Base-by-base conservation (phyloP, 441 rosid genomes). In the Pelargonium australe region DNA sequence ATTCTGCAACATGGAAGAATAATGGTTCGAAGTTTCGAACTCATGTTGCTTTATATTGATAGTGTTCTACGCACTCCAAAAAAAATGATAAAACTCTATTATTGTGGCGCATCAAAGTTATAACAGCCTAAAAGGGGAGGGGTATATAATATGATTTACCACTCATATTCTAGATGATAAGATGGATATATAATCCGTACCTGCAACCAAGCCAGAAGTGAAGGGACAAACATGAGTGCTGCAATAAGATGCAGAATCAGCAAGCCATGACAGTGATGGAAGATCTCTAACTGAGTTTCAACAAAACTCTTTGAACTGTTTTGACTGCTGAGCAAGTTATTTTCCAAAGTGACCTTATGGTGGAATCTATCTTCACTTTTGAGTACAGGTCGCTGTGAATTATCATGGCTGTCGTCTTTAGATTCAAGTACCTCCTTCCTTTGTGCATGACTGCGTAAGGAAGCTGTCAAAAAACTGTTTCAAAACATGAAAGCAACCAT, bases 151-250 rank as follows among this genome's bases (percentile, higher is more conserved):
- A 13, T 14, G 12, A 64, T 13, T 8, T n/a, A 34, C 3, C 19
- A 40, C 6, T 14, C 17, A 10, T 45, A 51, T 41, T 40, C 49
- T 16, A 8, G 43, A 25, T 25, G 41, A 31, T n/a, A 49, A 60
- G 61, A 64, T 3, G 20, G 45, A 47, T 53, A 25, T 8, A 68
- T 49, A 72, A 70, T 31, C 71, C n/a, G n/a, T 86, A 95, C 99
- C 98, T 95, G 97, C 76, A 87, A 80, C 97, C 96, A 92, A 64
- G 99, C 96, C 10, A 80, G 82, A 40, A 95, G 85, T 45, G 99
- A 90, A 62, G 99, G 99, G 58, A 80, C 89, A 68, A 95, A 86
- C 99, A 95, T 92, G 72, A 90, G 79, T 58, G 90, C 70, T 20
- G 91, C 88, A 70, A 92, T 82, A 73, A 95, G 82, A 85, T 92